Evolutionary conservation across 257 asterid genomes (phyloP).

Genomic region (Coffea eugenioides): DNA sequence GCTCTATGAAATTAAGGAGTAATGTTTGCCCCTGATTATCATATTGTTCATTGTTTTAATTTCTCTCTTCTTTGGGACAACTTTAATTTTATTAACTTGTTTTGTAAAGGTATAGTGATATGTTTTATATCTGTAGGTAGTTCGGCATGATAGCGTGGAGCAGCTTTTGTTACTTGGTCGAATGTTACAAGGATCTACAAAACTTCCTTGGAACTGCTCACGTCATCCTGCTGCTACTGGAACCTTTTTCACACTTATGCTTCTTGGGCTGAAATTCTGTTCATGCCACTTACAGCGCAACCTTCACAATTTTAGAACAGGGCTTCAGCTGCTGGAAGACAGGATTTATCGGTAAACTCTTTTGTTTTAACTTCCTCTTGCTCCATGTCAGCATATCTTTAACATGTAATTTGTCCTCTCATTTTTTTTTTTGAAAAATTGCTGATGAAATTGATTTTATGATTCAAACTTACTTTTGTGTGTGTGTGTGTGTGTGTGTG

Average conservation of each 20-base stretch:
- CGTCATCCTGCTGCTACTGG: constrained; percentile 95
- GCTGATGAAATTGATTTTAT: background rate
- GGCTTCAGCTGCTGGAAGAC: constrained; percentile 96
- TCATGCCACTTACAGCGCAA: constrained; percentile 85
- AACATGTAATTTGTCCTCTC: background rate
- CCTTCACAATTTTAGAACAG: constrained; percentile 71
- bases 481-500: no score
- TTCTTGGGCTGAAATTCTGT: constrained; percentile 89
- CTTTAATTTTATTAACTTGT: constrained; percentile 14
- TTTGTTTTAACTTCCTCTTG: background rate
- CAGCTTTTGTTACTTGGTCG: constrained; percentile 94
- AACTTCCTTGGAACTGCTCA: constrained; percentile 80
- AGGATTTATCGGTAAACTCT: constrained; percentile 76
- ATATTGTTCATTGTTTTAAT: background rate
- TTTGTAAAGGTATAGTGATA: background rate
- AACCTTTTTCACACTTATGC: constrained; percentile 94
- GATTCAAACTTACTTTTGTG: no score
- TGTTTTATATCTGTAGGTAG: constrained; percentile 53
- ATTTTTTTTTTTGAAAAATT: no score
- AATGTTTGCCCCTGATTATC: background rate
- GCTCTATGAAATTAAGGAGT: background rate
- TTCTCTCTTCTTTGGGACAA: background rate
- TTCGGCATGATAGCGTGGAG: constrained; percentile 86
- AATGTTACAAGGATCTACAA: constrained; percentile 92
- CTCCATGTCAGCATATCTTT: background rate